Base-by-base conservation (phyloP, 192 early-diverging fungal species). In the Gamsiella multidivaricata region DNA sequence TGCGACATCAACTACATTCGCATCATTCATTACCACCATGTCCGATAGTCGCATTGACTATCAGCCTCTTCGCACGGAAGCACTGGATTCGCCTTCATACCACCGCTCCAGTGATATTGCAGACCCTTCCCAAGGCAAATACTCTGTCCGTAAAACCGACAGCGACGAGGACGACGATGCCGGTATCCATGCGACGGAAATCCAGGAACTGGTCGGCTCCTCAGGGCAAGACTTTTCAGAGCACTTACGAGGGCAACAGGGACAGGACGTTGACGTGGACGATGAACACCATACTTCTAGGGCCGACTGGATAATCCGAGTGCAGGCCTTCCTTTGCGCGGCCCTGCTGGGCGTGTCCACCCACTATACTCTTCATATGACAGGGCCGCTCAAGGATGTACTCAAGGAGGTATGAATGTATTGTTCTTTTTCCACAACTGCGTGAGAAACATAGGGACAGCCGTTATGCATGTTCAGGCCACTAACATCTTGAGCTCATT, bases 281-380 rank as follows among this genome's bases (percentile, higher is more conserved):
- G 28, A 50, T 3, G 51, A 73, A 43, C 51, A 32, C 46, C 2
- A 57, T 33, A n/a, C 69, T n/a, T n/a, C 51, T 26, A 68, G 76
- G 28, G 60, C 65, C 11, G 60, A 61, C n/a, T 64, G 60, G 65
- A 41, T 37, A 3, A 69, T 78, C 53, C 39, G 34, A 25, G 46
- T 78, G 14, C 74, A 69, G 60, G 66, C 66, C 1, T 78, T 78
- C 36, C 69, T 64, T 12, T 83, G 76, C 52, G 81, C 81, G 0
- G 71, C 67, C 34, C 51, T 79, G 43, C 70, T 83, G 29, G 81
- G 81, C 8, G 84, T 94, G 54, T 91, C 91, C 39, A 90, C 86
- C 36, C 92, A 94, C 79, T 94, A 89, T 78, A 88, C 90, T 17
- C 83, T 86, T 22, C 92, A 92, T 46, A 90, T 91, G 45, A 82